These are phyloP conservation scores for Trichoderma sp. DNA, from an alignment of 2,329 filamentous ascomycete genomes.

Conservation along the genomic window DNA sequence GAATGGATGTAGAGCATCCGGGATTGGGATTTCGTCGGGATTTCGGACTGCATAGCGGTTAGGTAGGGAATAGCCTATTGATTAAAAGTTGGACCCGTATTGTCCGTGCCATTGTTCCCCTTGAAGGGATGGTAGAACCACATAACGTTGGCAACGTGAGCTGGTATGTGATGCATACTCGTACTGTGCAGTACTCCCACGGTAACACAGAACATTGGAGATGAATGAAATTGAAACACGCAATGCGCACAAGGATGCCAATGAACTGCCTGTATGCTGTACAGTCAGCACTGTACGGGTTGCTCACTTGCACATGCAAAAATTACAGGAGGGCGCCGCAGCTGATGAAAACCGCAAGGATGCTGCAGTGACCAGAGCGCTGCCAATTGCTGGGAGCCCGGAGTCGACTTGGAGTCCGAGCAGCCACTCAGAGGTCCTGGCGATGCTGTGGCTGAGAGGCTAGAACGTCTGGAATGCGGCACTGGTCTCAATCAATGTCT, in stretches of 20 bases:
- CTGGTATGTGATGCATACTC: not conserved
- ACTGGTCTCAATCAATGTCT: not conserved
- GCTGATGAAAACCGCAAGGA: not conserved
- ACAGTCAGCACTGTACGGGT: not conserved
- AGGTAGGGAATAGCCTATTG: not conserved
- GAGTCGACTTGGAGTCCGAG: not conserved
- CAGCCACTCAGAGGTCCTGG: not conserved
- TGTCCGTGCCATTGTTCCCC: not conserved
- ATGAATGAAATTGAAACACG: not conserved
- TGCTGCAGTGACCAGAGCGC: not conserved
- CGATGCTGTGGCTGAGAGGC: constrained; percentile 8
- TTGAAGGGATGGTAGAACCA: not conserved
- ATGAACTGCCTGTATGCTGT: not conserved
- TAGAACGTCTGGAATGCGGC: not conserved
- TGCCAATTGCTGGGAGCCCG: not conserved
- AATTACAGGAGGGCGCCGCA: not conserved
- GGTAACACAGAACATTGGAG: not conserved
- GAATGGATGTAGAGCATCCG: not conserved
- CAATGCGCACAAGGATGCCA: not conserved
- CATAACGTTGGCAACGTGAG: not conserved
- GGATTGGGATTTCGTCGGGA: not conserved
- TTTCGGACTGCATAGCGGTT: not conserved
- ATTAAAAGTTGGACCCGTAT: not conserved
- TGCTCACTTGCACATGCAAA: not conserved
- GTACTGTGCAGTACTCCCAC: not conserved